Evolutionary conservation across 1,284 basidiomycete species (phyloP).

Genomic region (Rhodotorula sp.): DNA sequence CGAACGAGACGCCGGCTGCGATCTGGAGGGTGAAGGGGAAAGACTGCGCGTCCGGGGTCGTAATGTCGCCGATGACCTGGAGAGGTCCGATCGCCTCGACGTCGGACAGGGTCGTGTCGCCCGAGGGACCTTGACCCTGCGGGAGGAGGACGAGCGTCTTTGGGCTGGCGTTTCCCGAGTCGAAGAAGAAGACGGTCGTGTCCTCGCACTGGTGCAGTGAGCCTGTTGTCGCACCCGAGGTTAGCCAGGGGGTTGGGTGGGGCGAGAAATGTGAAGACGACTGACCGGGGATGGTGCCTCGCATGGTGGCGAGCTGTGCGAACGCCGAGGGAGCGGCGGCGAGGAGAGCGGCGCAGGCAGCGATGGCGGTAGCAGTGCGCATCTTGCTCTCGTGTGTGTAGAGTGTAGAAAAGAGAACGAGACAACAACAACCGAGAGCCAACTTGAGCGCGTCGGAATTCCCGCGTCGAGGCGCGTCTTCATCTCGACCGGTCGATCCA

Average conservation of each 20-base stretch:
- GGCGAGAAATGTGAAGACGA: not conserved
- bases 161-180: conserved; percentile 28
- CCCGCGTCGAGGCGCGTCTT: too few species aligned
- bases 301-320: conserved; percentile 16
- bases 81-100: conserved; percentile 26
- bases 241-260: not conserved
- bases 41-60: conserved; percentile 30
- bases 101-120: conserved; percentile 24
- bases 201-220: conserved; percentile 39
- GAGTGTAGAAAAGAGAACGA: not conserved
- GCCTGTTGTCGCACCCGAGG: not conserved
- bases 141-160: conserved; percentile 37
- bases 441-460: too few species aligned
- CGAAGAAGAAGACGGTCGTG: conserved; percentile 40
- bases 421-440: not conserved
- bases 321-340: conserved; percentile 30
- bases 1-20: conserved; percentile 30
- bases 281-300: conserved; percentile 35
- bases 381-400: not conserved
- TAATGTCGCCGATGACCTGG: conserved; percentile 33
- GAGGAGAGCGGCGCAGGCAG: conserved; percentile 12
- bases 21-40: conserved; percentile 30
- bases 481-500: too few species aligned
- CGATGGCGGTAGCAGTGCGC: conserved; percentile 13
- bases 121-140: conserved; percentile 15